phyloP scores from a whole-genome alignment of 1,284 basidiomycete species.

The Ceratobasidium sp. region DNA sequence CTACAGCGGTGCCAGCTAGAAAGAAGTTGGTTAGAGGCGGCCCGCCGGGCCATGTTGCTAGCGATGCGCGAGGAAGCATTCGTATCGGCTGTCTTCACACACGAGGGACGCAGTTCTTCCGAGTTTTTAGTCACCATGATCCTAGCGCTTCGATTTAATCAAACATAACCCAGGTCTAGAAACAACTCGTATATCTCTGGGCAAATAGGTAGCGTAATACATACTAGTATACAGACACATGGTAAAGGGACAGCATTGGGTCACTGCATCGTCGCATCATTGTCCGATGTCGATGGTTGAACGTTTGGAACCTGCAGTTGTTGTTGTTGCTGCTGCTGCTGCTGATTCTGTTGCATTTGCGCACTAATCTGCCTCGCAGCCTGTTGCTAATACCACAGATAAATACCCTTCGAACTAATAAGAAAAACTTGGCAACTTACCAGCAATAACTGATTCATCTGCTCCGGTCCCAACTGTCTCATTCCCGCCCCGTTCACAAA shows the following conservation, averaged over 20 bases:
- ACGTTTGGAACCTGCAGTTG: constrained; percentile 30
- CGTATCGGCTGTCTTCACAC: not conserved
- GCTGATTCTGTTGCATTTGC: constrained; percentile 32
- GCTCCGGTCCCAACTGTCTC: constrained; percentile 37
- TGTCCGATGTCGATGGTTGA: constrained; percentile 26
- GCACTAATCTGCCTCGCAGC: constrained; percentile 23
- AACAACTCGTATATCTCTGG: not conserved
- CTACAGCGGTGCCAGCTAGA: not conserved
- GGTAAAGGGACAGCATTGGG: not conserved
- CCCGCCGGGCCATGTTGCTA: constrained; percentile 2
- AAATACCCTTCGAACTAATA: not conserved
- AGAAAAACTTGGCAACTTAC: constrained; percentile 7
- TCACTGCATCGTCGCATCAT: constrained; percentile 39
- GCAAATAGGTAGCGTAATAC: not conserved
- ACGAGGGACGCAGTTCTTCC: constrained; percentile 25
- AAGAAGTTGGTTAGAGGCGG: not conserved
- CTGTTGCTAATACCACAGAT: constrained; percentile 19
- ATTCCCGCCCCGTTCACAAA: constrained; percentile 23
- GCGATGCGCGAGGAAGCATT: not conserved
- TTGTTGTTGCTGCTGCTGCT: constrained; percentile 33
- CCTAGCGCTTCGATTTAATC: not conserved
- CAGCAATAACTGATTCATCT: constrained; percentile 33
- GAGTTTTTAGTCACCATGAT: constrained; percentile 8
- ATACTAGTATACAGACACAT: constrained; percentile 8
- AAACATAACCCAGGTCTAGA: not conserved